Evolutionary conservation across 345 rosid species (phyloP), one percentile per base, ranked within the genome.

Genomic region (Eucalyptus caleyi): DNA sequence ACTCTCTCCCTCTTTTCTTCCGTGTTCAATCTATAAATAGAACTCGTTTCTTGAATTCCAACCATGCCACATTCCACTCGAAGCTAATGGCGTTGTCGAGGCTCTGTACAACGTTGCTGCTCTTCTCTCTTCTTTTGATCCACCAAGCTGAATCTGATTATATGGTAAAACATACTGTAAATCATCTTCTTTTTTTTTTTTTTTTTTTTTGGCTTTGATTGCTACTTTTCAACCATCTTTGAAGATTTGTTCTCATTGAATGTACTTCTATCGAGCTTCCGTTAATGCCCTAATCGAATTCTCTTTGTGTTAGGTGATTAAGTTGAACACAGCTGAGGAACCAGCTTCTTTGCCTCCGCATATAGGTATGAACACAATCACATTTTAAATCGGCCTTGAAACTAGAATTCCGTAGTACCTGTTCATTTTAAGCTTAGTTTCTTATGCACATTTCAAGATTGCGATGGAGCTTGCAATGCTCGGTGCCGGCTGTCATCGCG

Each of bases 401-500:
- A 42, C 27, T 60, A 23, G 16, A 40, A 72, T 42, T 72, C 47
- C 69, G 27, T 40, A 77, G 24, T 34, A 40, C 30, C 85, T 21
- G 30, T 77, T 77, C 47, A 40, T 12, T 77, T 40, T 40, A 40
- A 77, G 44, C 81, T 69, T 18, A 6, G 44, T 72, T 72, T 37
- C 42, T 77, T 2, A 15, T 7, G 83, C 13, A 11, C 27, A 37
- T 77, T 40, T 77, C 83, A 77, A 77, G 83, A 77, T 21, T 77
- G 47, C 16, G 16, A 21, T 13, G 83, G 47, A 42, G 83, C 83
- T 18, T 77, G 85, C 2, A 5, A 24, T 9, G 85, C 26, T 77
- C 47, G 85, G 47, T 77, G 85, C 30, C 47, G 7, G 24, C 88
- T 92, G 44, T 92, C 98, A 3, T 94, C 95, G 7, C 92, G 97